Base-by-base conservation (phyloP, 179 eudicot genomes). In the Corrigiola litoralis region DNA sequence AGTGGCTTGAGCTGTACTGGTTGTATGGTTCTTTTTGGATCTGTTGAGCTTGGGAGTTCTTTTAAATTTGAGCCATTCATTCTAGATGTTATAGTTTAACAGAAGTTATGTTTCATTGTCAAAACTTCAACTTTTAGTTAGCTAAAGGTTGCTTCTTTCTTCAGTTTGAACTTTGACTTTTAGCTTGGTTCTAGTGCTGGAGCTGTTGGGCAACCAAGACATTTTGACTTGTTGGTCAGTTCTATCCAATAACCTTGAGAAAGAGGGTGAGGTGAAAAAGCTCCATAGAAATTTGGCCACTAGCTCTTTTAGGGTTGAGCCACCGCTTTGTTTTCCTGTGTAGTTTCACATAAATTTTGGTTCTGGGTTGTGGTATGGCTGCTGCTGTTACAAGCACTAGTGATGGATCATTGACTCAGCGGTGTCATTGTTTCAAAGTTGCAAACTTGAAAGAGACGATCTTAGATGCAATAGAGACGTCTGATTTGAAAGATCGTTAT, bases 401-500 rank as follows among this genome's bases (percentile, higher is more conserved):
- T 28, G 38, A 11, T n/a, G 73, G 47, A 63, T 67, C 75, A 32
- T 61, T 68, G 0, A 67, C 61, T 58, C 68, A 60, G 48, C 51
- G 66, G 1, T 69, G 80, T 67, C 77, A 51, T 72, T 78, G 86
- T 69, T 85, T 68, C 67, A 76, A 75, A 74, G 77, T 75, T 51
- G 66, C 67, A 5, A 79, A 68, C 71, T 74, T 90, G 77, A 67
- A 57, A 18, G 80, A 77, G 27, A 69, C 84, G n/a, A 79, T 90
- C 48, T 73, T 90, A 74, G 85, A 80, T 64, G 71, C 92, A 9
- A 70, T 66, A 5, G 70, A 78, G 48, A 80, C 66, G 1, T 71
- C 78, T 1, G 61, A 71, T 64, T 76, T 88, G 34, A 79, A 73
- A 70, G 92, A 86, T 44, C 80, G 76, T 27, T 88, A 82, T 49